These are phyloP conservation scores for Tolypocladium pustulatum DNA, from an alignment of 2,329 filamentous ascomycete species.

Conservation along the genomic window DNA sequence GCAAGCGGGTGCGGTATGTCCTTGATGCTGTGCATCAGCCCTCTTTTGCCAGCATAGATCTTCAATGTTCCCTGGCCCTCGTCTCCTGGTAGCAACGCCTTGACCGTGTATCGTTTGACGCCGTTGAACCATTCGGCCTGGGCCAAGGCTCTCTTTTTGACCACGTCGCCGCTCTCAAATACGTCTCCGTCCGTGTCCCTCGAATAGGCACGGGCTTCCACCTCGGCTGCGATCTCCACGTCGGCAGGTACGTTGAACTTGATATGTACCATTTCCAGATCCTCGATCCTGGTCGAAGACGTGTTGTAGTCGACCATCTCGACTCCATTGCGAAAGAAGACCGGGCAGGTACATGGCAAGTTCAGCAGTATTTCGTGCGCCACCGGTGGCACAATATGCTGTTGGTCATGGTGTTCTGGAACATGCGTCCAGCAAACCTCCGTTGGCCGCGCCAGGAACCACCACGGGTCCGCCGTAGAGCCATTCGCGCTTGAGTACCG, in stretches of 20 bases:
- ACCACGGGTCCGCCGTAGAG: constrained; percentile 73
- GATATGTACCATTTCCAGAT: constrained; percentile 86
- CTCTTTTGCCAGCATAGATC: constrained; percentile 86
- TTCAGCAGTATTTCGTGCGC: constrained; percentile 78
- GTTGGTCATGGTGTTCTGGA: constrained; percentile 74
- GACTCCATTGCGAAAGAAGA: constrained; percentile 74
- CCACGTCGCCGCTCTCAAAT: constrained; percentile 82
- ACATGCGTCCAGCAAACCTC: constrained; percentile 96
- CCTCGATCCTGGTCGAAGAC: constrained; percentile 72
- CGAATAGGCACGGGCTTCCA: constrained; percentile 73
- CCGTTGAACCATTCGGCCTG: constrained; percentile 88
- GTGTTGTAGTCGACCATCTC: constrained; percentile 88
- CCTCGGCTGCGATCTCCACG: constrained; percentile 84
- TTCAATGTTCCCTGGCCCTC: constrained; percentile 83
- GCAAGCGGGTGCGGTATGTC: constrained; percentile 90
- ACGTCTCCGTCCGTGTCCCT: constrained; percentile 81
- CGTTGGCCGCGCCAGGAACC: constrained; percentile 80
- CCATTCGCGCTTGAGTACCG: constrained; percentile 65
- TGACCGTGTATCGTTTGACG: constrained; percentile 84
- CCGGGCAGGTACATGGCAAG: constrained; percentile 74
- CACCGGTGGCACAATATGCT: constrained; percentile 85
- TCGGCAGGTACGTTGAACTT: constrained; percentile 81
- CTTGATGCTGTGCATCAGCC: constrained; percentile 94
- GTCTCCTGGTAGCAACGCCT: constrained; percentile 82
- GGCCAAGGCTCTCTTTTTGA: constrained; percentile 77